A percentile compares a stretch with the other conserved stretches of the same genome.
Evolutionary conservation across 164 flowering plant genomes (phyloP).

Genomic region (Magnolia sinica): DNA sequence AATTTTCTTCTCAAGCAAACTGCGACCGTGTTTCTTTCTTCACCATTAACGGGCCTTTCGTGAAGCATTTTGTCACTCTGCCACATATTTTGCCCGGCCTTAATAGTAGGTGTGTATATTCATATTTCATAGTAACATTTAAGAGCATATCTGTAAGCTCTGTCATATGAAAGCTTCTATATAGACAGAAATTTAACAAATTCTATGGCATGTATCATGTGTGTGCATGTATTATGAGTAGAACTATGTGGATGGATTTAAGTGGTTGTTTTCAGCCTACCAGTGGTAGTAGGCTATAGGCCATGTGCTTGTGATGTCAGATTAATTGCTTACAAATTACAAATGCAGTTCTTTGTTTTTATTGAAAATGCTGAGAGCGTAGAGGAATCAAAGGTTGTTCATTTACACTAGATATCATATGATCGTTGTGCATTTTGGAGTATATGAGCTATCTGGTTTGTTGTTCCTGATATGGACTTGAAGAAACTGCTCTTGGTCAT

Average conservation of each 20-base stretch:
- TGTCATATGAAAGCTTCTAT: neutral
- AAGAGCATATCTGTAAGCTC: neutral
- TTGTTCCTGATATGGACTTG: neutral
- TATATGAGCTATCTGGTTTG: neutral
- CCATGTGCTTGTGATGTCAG: neutral
- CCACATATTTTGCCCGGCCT: neutral
- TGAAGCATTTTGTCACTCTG: neutral
- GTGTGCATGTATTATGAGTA: neutral
- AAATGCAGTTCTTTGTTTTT: too few relatives aligned
- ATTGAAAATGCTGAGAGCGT: too few relatives aligned
- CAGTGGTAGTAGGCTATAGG: neutral
- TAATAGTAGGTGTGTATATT: conserved; percentile 1
- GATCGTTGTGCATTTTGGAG: neutral
- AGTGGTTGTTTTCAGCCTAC: neutral
- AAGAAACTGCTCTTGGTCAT: neutral
- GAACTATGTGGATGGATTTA: neutral
- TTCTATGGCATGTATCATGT: neutral
- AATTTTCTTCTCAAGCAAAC: conserved; percentile 1
- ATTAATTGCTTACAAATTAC: neutral
- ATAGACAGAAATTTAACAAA: neutral
- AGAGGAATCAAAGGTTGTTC: neutral
- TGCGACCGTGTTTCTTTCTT: neutral
- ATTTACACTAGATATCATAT: too few relatives aligned
- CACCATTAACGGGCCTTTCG: neutral
- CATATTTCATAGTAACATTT: conserved; percentile 1